Percentiles rank a stretch among this genome's conserved stretches.
Evolutionary conservation across 192 early-diverging fungal genomes (phyloP).

Genomic region (Haplosporangium gracile): DNA sequence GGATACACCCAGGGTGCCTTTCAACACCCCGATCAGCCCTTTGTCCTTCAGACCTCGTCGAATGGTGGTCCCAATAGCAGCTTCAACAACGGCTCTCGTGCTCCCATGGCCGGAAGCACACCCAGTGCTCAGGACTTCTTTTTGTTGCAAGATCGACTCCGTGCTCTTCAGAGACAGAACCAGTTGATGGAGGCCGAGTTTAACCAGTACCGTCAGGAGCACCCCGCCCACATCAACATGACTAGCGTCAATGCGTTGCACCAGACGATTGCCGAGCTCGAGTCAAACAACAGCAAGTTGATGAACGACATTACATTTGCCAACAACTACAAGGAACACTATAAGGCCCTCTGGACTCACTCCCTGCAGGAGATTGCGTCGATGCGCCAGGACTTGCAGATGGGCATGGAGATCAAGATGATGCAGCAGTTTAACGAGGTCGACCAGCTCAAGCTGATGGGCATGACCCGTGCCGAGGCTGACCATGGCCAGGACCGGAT

Average conservation of each 20-base stretch:
- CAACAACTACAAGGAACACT: constrained; percentile 58
- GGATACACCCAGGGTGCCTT: constrained; percentile 37
- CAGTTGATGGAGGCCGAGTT: constrained; percentile 52
- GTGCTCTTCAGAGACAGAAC: constrained; percentile 51
- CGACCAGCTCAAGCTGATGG: constrained; percentile 53
- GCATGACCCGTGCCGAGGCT: constrained; percentile 46
- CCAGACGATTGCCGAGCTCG: constrained; percentile 50
- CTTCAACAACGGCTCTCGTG: neutral
- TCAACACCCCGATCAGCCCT: constrained; percentile 42
- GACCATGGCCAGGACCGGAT: constrained; percentile 54
- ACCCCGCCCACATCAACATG: constrained; percentile 43
- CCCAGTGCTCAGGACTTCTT: constrained; percentile 48
- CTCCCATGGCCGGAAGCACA: constrained; percentile 17
- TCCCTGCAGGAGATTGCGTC: constrained; percentile 55
- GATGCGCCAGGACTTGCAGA: constrained; percentile 54
- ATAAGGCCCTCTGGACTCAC: constrained; percentile 53
- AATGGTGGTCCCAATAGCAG: constrained; percentile 3
- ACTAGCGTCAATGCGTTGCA: constrained; percentile 33
- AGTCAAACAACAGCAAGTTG: constrained; percentile 47
- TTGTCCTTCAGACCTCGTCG: neutral
- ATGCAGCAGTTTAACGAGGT: constrained; percentile 57
- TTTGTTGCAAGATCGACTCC: constrained; percentile 51
- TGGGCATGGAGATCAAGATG: constrained; percentile 60
- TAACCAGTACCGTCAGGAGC: constrained; percentile 52
- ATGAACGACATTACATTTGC: constrained; percentile 56